These are phyloP conservation scores for Insectozyma bohioensis DNA, from an alignment of 1,139 yeast genomes.

Conservation along the genomic window DNA sequence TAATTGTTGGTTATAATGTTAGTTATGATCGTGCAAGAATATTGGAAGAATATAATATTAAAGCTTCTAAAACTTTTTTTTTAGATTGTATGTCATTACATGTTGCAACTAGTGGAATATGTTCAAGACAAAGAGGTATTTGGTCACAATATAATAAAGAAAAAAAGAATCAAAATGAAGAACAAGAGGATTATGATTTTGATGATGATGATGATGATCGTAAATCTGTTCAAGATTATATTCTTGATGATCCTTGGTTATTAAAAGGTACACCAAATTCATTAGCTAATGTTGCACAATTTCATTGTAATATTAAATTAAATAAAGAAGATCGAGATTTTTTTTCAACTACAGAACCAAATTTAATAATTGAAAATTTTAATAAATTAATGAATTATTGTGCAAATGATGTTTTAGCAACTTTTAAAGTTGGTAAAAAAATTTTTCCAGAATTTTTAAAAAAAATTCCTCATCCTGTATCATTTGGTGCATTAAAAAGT, in stretches of 20 bases:
- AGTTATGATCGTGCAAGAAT: constrained; percentile 89
- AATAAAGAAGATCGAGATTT: constrained; percentile 67
- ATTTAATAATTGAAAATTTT: constrained; percentile 57
- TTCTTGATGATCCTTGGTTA: constrained; percentile 74
- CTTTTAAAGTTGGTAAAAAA: constrained; percentile 66
- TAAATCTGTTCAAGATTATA: constrained; percentile 12
- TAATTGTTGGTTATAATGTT: constrained; percentile 86
- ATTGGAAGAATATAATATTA: constrained; percentile 74
- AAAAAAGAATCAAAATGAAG: constrained; percentile 23
- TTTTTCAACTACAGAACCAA: constrained; percentile 57
- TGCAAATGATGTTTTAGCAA: constrained; percentile 78
- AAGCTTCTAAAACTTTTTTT: constrained; percentile 69
- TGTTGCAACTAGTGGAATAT: constrained; percentile 87
- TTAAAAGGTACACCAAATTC: constrained; percentile 76
- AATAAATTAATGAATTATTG: constrained; percentile 72
- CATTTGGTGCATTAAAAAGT: constrained; percentile 82
- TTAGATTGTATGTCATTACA: constrained; percentile 94
- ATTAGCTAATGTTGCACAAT: constrained; percentile 73
- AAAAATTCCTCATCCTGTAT: constrained; percentile 90
- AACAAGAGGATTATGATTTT: constrained; percentile 20
- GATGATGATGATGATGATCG: constrained; percentile 10
- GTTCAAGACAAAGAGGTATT: constrained; percentile 83
- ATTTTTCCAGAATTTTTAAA: constrained; percentile 67
- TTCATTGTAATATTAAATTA: constrained; percentile 73
- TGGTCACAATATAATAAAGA: constrained; percentile 66